These are phyloP conservation scores for Trichosphaerium sp. DNA, from an alignment of 78 protist genomes.

Conservation along the genomic window DNA sequence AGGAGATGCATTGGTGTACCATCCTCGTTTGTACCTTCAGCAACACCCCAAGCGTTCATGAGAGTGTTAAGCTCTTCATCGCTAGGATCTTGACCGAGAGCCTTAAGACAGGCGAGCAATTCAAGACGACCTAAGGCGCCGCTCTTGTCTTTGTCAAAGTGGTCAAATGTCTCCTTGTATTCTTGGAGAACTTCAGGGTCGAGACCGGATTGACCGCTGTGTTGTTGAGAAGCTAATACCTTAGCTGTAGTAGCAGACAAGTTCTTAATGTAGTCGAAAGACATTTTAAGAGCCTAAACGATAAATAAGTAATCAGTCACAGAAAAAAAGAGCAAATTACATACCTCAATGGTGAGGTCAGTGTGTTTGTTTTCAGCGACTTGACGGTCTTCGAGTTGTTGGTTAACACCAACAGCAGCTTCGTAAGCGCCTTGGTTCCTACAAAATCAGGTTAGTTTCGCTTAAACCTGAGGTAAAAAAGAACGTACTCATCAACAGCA, in stretches of 20 bases:
- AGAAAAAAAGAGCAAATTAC: too few relatives aligned
- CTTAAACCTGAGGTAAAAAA: background rate
- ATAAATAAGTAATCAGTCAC: too few relatives aligned
- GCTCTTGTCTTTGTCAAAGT: conserved; percentile 50
- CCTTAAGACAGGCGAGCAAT: conserved; percentile 26
- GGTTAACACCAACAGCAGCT: background rate
- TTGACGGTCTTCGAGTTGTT: background rate
- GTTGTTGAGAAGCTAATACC: too few relatives aligned
- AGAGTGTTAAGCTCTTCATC: conserved; percentile 29
- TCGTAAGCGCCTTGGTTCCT: background rate
- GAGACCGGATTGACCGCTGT: too few relatives aligned
- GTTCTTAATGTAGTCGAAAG: too few relatives aligned
- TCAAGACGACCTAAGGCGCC: conserved; percentile 34
- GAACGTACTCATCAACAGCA: background rate
- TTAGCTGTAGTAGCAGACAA: too few relatives aligned
- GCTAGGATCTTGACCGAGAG: conserved; percentile 41
- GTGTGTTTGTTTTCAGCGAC: background rate
- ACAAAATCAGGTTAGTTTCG: background rate
- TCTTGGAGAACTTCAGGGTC: conserved; percentile 47
- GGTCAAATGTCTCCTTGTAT: conserved; percentile 31
- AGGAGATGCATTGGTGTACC: too few relatives aligned
- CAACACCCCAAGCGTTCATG: too few relatives aligned
- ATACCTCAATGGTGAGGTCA: background rate
- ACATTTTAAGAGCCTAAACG: too few relatives aligned
- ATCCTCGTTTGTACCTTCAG: too few relatives aligned